These are phyloP conservation scores for Heteromeles arbutifolia DNA, from an alignment of 306 rosid genomes.

Conservation along the genomic window DNA sequence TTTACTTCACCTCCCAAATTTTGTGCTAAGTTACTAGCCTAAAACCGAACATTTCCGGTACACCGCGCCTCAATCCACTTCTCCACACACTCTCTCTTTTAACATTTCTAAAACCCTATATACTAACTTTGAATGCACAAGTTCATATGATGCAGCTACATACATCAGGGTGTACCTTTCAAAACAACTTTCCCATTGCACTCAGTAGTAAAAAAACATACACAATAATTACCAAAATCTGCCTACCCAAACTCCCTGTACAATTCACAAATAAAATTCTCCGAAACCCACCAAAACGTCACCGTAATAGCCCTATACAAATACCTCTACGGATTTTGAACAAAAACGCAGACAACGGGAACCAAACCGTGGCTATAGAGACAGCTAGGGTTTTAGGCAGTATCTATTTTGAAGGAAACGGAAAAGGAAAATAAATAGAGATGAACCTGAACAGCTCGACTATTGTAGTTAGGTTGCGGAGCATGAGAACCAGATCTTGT, in stretches of 20 bases:
- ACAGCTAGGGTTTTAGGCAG: slow-evolving; percentile 44
- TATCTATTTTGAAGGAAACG: background rate
- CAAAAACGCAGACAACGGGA: background rate
- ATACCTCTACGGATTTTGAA: background rate
- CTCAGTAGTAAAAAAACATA: background rate
- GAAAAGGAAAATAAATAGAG: background rate
- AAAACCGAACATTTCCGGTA: too few relatives aligned
- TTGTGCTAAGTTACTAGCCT: background rate
- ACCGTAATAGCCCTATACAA: background rate
- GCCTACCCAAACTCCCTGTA: background rate
- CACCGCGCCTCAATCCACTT: background rate
- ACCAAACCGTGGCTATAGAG: background rate
- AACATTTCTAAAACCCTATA: background rate
- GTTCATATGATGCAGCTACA: background rate
- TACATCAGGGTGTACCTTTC: background rate
- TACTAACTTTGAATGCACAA: background rate
- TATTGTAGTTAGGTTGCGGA: slow-evolving; percentile 51
- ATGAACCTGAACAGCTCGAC: slow-evolving; percentile 64
- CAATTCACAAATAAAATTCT: background rate
- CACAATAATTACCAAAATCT: background rate
- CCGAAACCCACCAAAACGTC: background rate
- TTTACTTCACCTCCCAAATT: background rate
- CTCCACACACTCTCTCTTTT: background rate
- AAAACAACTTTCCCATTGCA: background rate
- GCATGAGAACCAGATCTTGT: slow-evolving; percentile 32